phyloP scores from a whole-genome alignment of 805 yeast species.

The Teunomyces tritomae region DNA sequence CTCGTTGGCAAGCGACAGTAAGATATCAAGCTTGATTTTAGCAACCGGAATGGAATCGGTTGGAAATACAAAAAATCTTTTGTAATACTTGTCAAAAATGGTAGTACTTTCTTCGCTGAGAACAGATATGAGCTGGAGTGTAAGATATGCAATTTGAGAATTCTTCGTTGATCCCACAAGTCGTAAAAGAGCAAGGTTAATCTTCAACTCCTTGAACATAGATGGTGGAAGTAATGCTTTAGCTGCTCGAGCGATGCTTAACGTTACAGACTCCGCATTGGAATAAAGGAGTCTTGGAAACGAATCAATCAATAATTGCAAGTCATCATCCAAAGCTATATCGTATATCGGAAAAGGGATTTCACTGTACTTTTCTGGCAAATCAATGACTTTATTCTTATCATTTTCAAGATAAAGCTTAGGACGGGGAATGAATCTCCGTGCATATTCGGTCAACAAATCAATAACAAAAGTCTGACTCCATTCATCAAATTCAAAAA shows the following conservation, averaged over 20 bases:
- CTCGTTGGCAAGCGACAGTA: slow-evolving; percentile 57
- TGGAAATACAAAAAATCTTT: slow-evolving; percentile 56
- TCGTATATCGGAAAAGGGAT: slow-evolving; percentile 26
- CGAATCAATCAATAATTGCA: slow-evolving; percentile 50
- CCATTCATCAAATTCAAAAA: slow-evolving; percentile 67
- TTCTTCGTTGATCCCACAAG: slow-evolving; percentile 28
- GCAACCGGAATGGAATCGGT: slow-evolving; percentile 46
- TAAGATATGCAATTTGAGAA: slow-evolving; percentile 22
- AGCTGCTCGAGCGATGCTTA: slow-evolving; percentile 58
- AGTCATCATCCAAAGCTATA: slow-evolving; percentile 52
- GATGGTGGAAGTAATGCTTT: slow-evolving; percentile 57
- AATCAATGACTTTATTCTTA: slow-evolving; percentile 25
- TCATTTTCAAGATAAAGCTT: slow-evolving; percentile 32
- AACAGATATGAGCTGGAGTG: slow-evolving; percentile 48
- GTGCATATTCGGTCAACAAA: slow-evolving; percentile 62
- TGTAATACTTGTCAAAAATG: slow-evolving; percentile 33
- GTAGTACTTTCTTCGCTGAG: slow-evolving; percentile 32
- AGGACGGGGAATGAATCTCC: slow-evolving; percentile 59
- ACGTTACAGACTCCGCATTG: slow-evolving; percentile 56
- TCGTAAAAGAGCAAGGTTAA: slow-evolving; percentile 52
- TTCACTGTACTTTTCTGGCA: slow-evolving; percentile 41
- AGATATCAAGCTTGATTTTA: slow-evolving; percentile 55
- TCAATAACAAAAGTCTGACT: slow-evolving; percentile 60
- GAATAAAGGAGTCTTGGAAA: slow-evolving; percentile 48
- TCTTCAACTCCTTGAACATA: slow-evolving; percentile 44